phyloP scores from a whole-genome alignment of 169 alveolate genomes.

The Theileria orientalis region DNA sequence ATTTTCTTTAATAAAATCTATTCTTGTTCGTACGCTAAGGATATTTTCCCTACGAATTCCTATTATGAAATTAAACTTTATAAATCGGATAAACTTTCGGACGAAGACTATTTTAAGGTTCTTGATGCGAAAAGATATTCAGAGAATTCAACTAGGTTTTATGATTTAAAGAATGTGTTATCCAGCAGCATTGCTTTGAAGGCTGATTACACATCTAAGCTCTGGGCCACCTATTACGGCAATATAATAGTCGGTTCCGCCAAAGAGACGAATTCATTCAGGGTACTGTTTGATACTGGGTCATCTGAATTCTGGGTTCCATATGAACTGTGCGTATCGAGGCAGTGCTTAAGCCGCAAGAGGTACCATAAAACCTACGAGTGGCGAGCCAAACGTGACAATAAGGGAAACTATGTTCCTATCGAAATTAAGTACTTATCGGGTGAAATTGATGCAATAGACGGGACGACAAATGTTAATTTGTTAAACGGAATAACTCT shows the following conservation, averaged over 20 bases:
- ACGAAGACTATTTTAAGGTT: conserved; percentile 17
- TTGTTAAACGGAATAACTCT: conserved; percentile 40
- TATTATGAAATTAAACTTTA: conserved; percentile 31
- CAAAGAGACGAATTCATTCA: conserved; percentile 53
- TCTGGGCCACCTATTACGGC: conserved; percentile 63
- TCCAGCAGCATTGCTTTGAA: conserved; percentile 49
- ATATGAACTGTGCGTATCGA: conserved; percentile 51
- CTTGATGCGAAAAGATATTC: conserved; percentile 5
- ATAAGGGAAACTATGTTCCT: conserved; percentile 47
- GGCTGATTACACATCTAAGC: conserved; percentile 23
- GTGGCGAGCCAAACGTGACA: conserved; percentile 49
- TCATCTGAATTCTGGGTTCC: conserved; percentile 79
- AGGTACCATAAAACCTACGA: conserved; percentile 14
- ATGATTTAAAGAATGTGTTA: conserved; percentile 31
- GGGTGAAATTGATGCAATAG: conserved; percentile 56
- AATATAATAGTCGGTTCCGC: conserved; percentile 43
- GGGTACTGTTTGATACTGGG: conserved; percentile 79
- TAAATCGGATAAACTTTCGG: conserved; percentile 13
- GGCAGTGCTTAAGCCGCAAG: conserved; percentile 45
- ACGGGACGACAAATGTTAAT: conserved; percentile 50
- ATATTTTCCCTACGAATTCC: not conserved
- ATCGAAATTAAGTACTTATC: conserved; percentile 48
- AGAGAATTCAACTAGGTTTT: conserved; percentile 18
- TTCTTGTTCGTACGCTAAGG: not conserved
- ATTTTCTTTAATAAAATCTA: not conserved